Base-by-base conservation (phyloP, 495 filamentous ascomycete genomes). In the Eremomyces bilateralis region DNA sequence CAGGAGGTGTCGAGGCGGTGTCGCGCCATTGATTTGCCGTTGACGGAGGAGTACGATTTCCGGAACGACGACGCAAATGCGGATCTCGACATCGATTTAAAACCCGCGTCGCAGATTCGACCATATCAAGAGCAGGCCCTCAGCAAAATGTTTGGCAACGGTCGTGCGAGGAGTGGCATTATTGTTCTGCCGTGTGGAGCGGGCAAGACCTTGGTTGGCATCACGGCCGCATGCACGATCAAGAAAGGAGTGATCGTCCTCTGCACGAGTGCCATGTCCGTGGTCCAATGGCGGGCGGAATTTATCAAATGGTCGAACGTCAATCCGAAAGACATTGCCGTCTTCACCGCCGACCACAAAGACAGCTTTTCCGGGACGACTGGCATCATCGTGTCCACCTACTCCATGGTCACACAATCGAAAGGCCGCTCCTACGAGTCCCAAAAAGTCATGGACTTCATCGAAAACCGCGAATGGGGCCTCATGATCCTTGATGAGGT, bases 71-170 rank as follows among this genome's bases (percentile, higher is more conserved):
- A 76, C 21, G 62, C 71, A 37, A 99, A 95, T 47, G 66, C 83
- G 0, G 90, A 77, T 30, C 60, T 95, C 1, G 80, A 94, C 34
- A 95, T 99, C 42, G 83, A 94, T 51, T 59, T 92, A 30, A 74
- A 71, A 47, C 81, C 83, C 1, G 71, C 69, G 46, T 80, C 80
- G 0, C 72, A 78, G 46, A 93, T 91, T 46, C 73, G 82, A 48
- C 73, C 68, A 42, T 95, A 95, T 46, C 90, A 99, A 54, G 88
- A 99, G 56, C 85, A 91, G 57, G 85, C 80, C 43, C 62, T 99
- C 20, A 83, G 77, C 56, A 95, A 99, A 53, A 95, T 99, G 90
- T 99, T 99, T 47, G 83, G 88, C 46, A 99, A 99, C 49, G 84
- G 83, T 36, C 70, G 88, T 50, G 83, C 88, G 15, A 88, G 91